Conservation (phyloP, 441 rosid species). For the Populus hybrid region DNA sequence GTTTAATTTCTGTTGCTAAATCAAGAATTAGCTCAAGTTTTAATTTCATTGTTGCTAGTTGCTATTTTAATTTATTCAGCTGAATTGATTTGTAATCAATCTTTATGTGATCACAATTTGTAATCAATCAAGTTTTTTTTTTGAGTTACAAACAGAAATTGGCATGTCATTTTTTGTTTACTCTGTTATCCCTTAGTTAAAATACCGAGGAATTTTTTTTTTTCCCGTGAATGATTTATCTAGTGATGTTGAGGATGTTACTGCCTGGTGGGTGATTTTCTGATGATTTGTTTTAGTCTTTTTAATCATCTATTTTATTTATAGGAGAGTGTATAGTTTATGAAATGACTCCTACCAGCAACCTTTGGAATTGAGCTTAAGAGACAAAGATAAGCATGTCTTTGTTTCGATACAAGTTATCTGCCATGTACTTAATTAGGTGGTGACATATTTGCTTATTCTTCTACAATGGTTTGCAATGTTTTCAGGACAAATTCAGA, state of each 20-base stretch:
- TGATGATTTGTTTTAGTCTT: not conserved
- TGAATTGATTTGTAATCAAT: not conserved
- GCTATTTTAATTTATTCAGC: not conserved
- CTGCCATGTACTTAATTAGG: not conserved
- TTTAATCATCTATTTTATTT: not conserved
- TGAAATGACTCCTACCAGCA: not conserved
- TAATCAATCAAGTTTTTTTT: not conserved
- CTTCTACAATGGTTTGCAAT: conserved; percentile 20
- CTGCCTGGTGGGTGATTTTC: not conserved
- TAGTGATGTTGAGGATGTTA: not conserved
- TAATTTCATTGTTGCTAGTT: not conserved
- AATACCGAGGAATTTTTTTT: not conserved
- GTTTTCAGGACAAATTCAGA: conserved; percentile 40
- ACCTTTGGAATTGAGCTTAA: conserved; percentile 1
- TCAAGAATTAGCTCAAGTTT: conserved; percentile 1
- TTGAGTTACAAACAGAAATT: not conserved
- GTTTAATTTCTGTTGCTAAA: not conserved
- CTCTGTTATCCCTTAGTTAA: not conserved
- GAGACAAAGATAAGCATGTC: conserved; percentile 35
- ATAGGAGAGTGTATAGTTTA: not conserved
- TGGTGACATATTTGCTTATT: conserved; percentile 15
- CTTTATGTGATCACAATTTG: not conserved
- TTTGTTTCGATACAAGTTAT: conserved; percentile 19
- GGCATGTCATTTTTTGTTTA: not conserved
- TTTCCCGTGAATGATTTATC: not conserved